Conservation (phyloP, 139 green algal genomes). For the Monoraphidium neglectum region DNA sequence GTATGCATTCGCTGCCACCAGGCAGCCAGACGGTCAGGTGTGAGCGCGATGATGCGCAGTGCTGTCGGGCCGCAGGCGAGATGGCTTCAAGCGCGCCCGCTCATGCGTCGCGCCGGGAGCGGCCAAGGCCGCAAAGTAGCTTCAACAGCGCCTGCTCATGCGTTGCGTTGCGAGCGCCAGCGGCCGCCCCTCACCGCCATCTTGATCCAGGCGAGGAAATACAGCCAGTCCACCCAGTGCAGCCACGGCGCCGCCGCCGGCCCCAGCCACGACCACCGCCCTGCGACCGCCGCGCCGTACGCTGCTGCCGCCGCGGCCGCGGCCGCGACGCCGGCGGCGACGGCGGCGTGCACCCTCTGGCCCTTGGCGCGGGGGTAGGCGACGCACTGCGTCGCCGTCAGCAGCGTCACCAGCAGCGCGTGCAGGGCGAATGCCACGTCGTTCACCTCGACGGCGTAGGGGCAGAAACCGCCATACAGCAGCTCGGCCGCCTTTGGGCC, state of each 20-base stretch:
- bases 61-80: too few relatives aligned
- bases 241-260: conserved; percentile 12
- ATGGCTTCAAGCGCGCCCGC: too few relatives aligned
- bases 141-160: not conserved
- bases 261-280: not conserved
- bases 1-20: too few relatives aligned
- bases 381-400: conserved; percentile 46
- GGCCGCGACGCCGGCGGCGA: not conserved
- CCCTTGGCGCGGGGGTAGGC: conserved; percentile 41
- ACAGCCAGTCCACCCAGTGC: not conserved
- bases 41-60: too few relatives aligned
- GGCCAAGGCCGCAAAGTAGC: too few relatives aligned
- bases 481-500: too few relatives aligned
- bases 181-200: too few relatives aligned
- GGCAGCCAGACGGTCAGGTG: too few relatives aligned
- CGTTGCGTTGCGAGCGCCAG: not conserved
- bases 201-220: not conserved
- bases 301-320: not conserved
- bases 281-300: conserved; percentile 1
- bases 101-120: too few relatives aligned
- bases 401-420: conserved; percentile 19
- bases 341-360: not conserved
- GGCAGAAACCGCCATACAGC: not conserved
- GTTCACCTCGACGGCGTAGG: conserved; percentile 33
- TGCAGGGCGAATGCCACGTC: conserved; percentile 65